Conservation (phyloP, 371 early-diverging fungal genomes). For the Actinomortierella wolfii region DNA sequence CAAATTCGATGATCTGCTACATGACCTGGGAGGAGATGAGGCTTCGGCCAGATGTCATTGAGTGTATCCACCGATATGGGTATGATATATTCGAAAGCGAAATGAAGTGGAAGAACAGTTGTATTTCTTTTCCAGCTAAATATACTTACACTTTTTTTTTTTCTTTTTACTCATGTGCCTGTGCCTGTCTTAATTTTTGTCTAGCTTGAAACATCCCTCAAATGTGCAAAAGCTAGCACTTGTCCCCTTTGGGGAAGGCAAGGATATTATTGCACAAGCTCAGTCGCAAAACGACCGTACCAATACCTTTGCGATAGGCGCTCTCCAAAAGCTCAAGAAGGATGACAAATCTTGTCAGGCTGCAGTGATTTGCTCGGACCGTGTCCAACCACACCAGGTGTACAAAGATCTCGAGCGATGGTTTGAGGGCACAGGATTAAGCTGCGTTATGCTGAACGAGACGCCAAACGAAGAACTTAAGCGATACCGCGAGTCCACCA, state of each 20-base stretch:
- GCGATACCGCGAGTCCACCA: neutral
- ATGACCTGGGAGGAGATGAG: conserved; percentile 40
- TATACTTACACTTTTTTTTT: neutral
- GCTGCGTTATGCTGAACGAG: too few species aligned
- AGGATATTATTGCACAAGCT: conserved; percentile 39
- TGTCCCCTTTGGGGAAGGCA: conserved; percentile 27
- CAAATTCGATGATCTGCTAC: conserved; percentile 32
- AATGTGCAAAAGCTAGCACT: conserved; percentile 41
- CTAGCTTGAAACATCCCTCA: conserved; percentile 24
- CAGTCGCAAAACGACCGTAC: conserved; percentile 45
- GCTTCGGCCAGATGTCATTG: conserved; percentile 18
- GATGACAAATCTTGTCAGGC: conserved; percentile 33
- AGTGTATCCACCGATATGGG: conserved; percentile 25
- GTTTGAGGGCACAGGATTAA: conserved; percentile 13
- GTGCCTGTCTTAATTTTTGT: too few species aligned
- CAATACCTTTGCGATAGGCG: conserved; percentile 30
- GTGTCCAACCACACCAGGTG: conserved; percentile 27
- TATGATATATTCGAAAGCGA: conserved; percentile 4
- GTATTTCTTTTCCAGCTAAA: neutral
- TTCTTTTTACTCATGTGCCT: neutral
- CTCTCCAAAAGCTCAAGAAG: conserved; percentile 26
- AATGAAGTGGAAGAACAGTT: neutral
- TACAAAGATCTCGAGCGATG: conserved; percentile 33
- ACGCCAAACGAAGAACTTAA: neutral
- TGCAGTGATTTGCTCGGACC: conserved; percentile 32